These are phyloP conservation scores for Luzula sylvatica DNA, from an alignment of 176 grass and related monocot genomes.

Conservation along the genomic window DNA sequence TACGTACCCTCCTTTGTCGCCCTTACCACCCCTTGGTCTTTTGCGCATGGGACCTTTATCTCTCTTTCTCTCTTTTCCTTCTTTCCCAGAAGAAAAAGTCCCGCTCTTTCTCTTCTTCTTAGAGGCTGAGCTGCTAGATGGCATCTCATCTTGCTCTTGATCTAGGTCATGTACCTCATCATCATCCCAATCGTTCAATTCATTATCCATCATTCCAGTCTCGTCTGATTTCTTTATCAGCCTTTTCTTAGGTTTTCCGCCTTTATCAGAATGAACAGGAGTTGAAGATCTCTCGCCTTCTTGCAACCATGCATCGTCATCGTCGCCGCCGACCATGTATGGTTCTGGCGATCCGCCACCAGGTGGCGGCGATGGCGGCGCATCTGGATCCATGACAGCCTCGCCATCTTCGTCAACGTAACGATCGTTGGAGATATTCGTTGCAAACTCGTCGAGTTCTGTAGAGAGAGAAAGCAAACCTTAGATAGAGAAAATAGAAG, in stretches of 20 bases:
- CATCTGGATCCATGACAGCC: conserved; percentile 56
- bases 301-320: conserved; percentile 18
- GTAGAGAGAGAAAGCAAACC: no score
- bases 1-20: conserved; percentile 14
- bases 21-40: conserved; percentile 26
- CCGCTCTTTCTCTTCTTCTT: conserved; percentile 50
- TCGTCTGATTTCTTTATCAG: conserved; percentile 53
- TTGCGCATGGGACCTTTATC: conserved; percentile 32
- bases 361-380: conserved; percentile 14
- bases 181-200: conserved; percentile 47
- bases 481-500: no score
- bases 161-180: conserved; percentile 8
- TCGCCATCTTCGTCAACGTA: conserved; percentile 82
- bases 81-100: conserved; percentile 30
- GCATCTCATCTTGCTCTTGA: conserved; percentile 14
- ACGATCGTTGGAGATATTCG: no score
- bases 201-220: conserved; percentile 22
- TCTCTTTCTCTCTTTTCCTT: conserved; percentile 27
- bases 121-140: background rate
- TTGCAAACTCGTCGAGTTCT: no score
- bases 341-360: conserved; percentile 10
- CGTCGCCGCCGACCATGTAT: conserved; percentile 40
- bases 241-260: conserved; percentile 56
- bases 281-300: conserved; percentile 60
- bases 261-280: conserved; percentile 47